Percentiles rank a stretch among this genome's conserved stretches.
These are phyloP conservation scores for Atkinsonella texensis DNA, from an alignment of 2,329 filamentous ascomycete genomes.

Conservation along the genomic window DNA sequence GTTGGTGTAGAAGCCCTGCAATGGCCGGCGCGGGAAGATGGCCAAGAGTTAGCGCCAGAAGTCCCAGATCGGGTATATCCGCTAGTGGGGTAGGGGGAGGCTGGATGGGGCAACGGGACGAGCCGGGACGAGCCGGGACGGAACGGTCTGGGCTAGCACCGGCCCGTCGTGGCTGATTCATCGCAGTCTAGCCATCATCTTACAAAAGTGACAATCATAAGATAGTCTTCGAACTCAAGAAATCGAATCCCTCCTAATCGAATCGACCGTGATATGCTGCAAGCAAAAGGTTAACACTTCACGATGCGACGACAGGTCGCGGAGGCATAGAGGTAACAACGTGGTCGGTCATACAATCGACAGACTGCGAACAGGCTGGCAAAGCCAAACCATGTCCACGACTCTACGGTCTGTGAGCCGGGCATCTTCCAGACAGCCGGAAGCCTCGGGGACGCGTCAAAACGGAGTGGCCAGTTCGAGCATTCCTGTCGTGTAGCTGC, in stretches of 20 bases:
- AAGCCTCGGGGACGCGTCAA: background rate
- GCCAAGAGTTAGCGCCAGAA: background rate
- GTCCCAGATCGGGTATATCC: background rate
- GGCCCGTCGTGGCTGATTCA: background rate
- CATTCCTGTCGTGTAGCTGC: background rate
- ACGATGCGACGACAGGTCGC: background rate
- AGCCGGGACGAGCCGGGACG: no score
- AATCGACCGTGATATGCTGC: constrained; percentile 2
- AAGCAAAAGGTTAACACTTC: background rate
- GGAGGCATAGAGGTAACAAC: background rate
- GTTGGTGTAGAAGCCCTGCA: constrained; percentile 5
- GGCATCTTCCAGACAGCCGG: background rate
- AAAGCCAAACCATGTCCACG: constrained; percentile 6
- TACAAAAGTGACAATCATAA: constrained; percentile 5
- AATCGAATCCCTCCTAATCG: constrained; percentile 1
- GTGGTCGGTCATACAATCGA: background rate
- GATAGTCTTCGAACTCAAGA: constrained; percentile 2
- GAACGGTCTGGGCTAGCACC: no score
- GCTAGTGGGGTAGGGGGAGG: background rate
- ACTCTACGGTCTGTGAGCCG: background rate
- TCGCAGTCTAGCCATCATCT: background rate
- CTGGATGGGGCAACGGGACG: background rate
- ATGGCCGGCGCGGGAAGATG: background rate
- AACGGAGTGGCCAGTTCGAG: background rate
- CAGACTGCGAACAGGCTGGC: constrained; percentile 3